phyloP scores from a whole-genome alignment of 768 basidiomycete species.

The Tylopilus felleus region DNA sequence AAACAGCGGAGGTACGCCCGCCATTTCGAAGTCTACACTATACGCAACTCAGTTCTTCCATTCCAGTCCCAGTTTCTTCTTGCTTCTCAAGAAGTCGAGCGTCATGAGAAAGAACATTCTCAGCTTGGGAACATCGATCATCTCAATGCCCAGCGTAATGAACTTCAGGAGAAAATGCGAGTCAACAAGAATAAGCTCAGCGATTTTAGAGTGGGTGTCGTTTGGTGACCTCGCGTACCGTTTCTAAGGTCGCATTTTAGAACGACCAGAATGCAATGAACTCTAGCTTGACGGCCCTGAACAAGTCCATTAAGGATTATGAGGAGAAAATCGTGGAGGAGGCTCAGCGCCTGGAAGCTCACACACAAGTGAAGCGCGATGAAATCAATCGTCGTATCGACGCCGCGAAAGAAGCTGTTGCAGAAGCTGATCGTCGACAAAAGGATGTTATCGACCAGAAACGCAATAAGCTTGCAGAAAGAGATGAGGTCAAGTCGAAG shows the following conservation, averaged over 20 bases:
- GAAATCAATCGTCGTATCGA: constrained; percentile 52
- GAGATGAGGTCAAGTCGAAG: constrained; percentile 31
- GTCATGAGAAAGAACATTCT: constrained; percentile 38
- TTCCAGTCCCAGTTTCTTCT: constrained; percentile 32
- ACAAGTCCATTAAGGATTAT: constrained; percentile 34
- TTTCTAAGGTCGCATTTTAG: constrained; percentile 31
- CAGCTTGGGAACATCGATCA: constrained; percentile 47
- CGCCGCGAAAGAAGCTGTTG: constrained; percentile 39
- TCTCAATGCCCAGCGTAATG: constrained; percentile 38
- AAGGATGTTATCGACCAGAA: constrained; percentile 34
- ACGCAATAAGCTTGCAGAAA: constrained; percentile 28
- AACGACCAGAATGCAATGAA: constrained; percentile 51
- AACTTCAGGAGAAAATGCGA: constrained; percentile 40
- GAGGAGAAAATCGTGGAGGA: constrained; percentile 52
- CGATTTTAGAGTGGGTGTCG: constrained; percentile 41
- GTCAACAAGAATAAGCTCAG: constrained; percentile 43
- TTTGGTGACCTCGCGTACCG: not conserved
- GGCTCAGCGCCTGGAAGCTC: constrained; percentile 47
- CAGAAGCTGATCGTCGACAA: constrained; percentile 35
- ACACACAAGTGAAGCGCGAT: constrained; percentile 62
- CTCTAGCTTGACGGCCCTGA: constrained; percentile 33
- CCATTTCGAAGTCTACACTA: constrained; percentile 1
- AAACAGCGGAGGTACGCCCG: constrained; percentile 36
- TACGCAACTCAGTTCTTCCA: not conserved
- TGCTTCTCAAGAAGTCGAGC: constrained; percentile 36